Evolutionary conservation across 2,329 filamentous ascomycete genomes (phyloP).

Genomic region (Xylariaceae sp.): DNA sequence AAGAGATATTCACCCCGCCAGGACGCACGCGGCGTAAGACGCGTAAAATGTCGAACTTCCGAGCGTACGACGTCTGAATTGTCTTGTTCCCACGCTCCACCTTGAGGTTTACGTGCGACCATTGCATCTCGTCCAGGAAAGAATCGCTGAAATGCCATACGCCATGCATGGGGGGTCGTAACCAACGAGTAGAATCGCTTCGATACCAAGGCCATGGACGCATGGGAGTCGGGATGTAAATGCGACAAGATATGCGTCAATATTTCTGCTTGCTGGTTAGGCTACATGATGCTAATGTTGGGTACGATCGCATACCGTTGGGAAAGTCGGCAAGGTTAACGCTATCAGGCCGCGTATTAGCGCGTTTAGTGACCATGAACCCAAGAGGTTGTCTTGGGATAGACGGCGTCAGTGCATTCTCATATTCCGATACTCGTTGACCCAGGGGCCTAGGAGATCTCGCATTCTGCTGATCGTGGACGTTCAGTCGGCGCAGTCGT

Average conservation of each 20-base stretch:
- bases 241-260: constrained; percentile 90
- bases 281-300: constrained; percentile 17
- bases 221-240: constrained; percentile 81
- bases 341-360: constrained; percentile 42
- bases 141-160: constrained; percentile 86
- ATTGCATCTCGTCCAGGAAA: constrained; percentile 76
- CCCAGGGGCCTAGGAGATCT: constrained; percentile 44
- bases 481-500: constrained; percentile 56
- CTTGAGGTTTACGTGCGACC: constrained; percentile 40
- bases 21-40: constrained; percentile 81
- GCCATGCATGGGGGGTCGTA: constrained; percentile 91
- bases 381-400: constrained; percentile 52
- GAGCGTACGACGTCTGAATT: constrained; percentile 62
- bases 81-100: constrained; percentile 48
- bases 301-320: constrained; percentile 66
- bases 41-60: constrained; percentile 78
- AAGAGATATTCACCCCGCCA: constrained; percentile 97
- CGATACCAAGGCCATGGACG: constrained; percentile 81
- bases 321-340: constrained; percentile 65
- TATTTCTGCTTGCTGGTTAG: constrained; percentile 66
- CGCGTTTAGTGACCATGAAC: constrained; percentile 59
- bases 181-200: constrained; percentile 84
- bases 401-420: constrained; percentile 57
- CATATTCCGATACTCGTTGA: constrained; percentile 62
- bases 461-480: constrained; percentile 33